phyloP scores from a whole-genome alignment of 805 yeast species.

The Candida morakotiae region DNA sequence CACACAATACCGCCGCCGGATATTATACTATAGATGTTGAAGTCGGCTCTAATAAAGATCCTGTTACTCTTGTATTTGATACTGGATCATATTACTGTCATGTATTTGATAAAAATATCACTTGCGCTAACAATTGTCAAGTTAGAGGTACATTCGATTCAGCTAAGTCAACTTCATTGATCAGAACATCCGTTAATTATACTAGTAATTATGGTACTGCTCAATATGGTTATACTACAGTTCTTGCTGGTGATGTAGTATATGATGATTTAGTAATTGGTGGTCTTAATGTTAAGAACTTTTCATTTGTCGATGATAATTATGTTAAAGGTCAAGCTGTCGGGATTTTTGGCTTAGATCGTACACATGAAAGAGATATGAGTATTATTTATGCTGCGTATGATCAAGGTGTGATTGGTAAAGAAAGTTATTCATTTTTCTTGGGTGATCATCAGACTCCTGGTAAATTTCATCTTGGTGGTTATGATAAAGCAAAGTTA shows the following conservation, averaged over 20 bases:
- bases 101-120: neutral
- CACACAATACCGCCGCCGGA: neutral
- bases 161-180: neutral
- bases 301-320: neutral
- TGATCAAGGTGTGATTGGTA: neutral
- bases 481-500: conserved; percentile 2
- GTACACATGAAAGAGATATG: no score
- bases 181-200: neutral
- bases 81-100: neutral
- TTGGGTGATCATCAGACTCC: neutral
- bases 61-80: neutral
- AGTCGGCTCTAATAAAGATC: conserved; percentile 1
- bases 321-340: neutral
- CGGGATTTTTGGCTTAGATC: neutral
- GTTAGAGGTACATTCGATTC: neutral
- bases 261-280: neutral
- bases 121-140: neutral
- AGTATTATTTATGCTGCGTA: neutral
- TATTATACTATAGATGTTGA: neutral
- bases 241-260: neutral
- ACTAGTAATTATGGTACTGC: neutral
- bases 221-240: no score
- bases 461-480: neutral
- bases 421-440: neutral
- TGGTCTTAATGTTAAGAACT: neutral